A percentile compares a stretch with the other conserved stretches of the same genome.
Evolutionary conservation across 1,139 yeast genomes (phyloP).

Genomic region (Debaryomyces sp.): DNA sequence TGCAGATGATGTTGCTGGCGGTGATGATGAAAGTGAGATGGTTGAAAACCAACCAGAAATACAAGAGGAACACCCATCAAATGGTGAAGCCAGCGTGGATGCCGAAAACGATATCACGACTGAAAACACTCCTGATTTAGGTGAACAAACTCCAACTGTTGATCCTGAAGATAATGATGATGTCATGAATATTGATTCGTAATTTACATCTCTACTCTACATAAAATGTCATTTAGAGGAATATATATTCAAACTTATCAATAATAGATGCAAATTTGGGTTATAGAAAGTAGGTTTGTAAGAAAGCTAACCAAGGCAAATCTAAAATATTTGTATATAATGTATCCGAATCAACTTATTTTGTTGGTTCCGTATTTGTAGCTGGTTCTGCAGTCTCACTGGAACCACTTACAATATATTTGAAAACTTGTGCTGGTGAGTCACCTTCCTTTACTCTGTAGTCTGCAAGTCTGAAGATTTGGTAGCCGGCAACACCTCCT

Average conservation of each 20-base stretch:
- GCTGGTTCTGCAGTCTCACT: neutral
- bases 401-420: conserved; percentile 53
- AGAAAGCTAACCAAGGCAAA: neutral
- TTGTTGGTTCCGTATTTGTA: neutral
- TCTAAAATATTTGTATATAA: neutral
- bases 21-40: conserved; percentile 12
- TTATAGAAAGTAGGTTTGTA: neutral
- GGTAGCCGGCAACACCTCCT: conserved; percentile 88
- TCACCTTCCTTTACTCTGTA: conserved; percentile 60
- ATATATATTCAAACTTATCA: conserved; percentile 3
- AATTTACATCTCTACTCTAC: neutral
- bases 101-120: neutral
- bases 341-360: neutral
- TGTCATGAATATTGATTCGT: conserved; percentile 19
- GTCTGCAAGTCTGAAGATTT: conserved; percentile 67
- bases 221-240: neutral
- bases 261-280: conserved; percentile 1
- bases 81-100: neutral
- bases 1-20: conserved; percentile 9
- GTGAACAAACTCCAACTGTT: neutral
- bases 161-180: conserved; percentile 12
- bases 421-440: conserved; percentile 52
- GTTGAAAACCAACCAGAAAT: conserved; percentile 7
- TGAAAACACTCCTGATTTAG: neutral
- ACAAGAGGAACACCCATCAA: conserved; percentile 11